A percentile compares a stretch with the other conserved stretches of the same genome.
Conservation (phyloP, 2,329 filamentous ascomycete species). For the Paracoccidioides brasiliensis region DNA sequence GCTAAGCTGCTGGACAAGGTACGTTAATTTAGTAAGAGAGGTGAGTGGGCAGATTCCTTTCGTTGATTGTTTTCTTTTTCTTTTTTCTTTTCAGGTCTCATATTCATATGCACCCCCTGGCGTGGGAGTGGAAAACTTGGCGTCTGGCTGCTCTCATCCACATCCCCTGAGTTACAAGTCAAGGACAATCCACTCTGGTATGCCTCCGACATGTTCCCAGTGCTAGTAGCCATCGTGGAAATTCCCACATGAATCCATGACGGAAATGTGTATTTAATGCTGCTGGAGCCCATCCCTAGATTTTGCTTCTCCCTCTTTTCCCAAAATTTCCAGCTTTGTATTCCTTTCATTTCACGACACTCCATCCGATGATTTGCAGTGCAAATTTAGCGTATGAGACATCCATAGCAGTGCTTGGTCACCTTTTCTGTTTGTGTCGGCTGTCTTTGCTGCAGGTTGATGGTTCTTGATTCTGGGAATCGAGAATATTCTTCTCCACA, state of each 20-base stretch:
- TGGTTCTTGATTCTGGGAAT: conserved; percentile 1
- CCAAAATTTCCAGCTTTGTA: neutral
- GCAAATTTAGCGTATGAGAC: neutral
- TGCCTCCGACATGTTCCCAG: neutral
- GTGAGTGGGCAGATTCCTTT: too few species aligned
- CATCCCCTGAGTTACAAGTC: neutral
- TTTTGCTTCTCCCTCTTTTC: neutral
- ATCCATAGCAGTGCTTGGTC: neutral
- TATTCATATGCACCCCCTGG: too few species aligned
- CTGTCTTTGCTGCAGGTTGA: neutral
- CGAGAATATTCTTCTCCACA: neutral
- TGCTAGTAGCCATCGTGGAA: neutral
- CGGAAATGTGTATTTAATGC: neutral
- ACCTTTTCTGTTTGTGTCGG: neutral
- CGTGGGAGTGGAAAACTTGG: too few species aligned
- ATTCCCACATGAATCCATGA: neutral
- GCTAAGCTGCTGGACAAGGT: too few species aligned
- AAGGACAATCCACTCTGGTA: neutral
- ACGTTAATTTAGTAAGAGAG: too few species aligned
- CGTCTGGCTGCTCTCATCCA: too few species aligned
- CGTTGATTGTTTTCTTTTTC: too few species aligned
- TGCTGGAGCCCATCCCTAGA: neutral
- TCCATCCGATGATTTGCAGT: neutral
- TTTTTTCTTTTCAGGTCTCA: too few species aligned
- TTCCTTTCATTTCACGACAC: neutral